Evolutionary conservation across 164 flowering plant species (phyloP), one percentile per base, ranked within the genome.

Genomic region (Macadamia tetraphylla): DNA sequence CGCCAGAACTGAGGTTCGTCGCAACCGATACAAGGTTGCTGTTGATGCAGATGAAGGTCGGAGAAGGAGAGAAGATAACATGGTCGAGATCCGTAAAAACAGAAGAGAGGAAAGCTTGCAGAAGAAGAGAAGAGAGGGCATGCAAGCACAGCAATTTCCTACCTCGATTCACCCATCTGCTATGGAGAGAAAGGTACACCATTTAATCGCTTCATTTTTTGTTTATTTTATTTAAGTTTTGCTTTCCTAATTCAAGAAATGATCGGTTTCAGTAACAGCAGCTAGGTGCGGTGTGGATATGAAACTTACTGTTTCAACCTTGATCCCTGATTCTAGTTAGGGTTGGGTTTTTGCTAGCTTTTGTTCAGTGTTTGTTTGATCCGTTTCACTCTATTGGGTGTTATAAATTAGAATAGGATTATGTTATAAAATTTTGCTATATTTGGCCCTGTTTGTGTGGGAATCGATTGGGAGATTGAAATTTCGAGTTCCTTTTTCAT

Each of bases 31-130:
- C 81, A 90, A 90, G 79, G 96, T 90, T n/a, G 86, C 91, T 12
- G 93, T 90, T 17, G 93, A 90, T 63, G 96, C 90, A 11, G 96
- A 90, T 11, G 93, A 88, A 43, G 96, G 93, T 0, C 80, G 93
- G 66, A 71, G 94, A 32, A 58, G 92, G 78, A 81, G 94, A 56
- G 94, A 87, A 66, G 93, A 88, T 66, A 85, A 85, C 71, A 84
- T 87, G 90, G 94, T 85, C 42, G 94, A 84, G 90, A 87, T 88
- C 84, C 87, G 93, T 2, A 88, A 90, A 76, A 88, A 67, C 71
- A 84, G 79, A 72, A 80, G 91, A 52, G 90, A 87, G 56, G 90
- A 88, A 74, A 85, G 85, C 69, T 73, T 90, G 69, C 84, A 59
- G 72, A 90, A 88, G 83, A 90, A 88, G 87, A 84, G 91, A 15